phyloP scores from a whole-genome alignment of 2,329 filamentous ascomycete species.

The Elsinoe batatas region DNA sequence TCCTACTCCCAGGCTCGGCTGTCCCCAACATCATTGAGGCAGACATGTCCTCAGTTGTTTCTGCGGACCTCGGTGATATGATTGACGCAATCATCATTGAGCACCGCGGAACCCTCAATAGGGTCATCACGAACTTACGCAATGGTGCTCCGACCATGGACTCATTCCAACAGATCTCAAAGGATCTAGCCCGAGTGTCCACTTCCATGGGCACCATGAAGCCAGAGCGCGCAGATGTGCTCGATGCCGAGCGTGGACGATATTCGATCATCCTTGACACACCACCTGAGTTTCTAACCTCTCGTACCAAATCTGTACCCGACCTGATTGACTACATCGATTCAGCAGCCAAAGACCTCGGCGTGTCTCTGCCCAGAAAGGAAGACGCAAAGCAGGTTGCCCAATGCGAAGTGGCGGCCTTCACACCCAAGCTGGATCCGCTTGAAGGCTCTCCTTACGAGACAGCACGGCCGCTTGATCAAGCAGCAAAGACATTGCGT shows the following conservation, averaged over 20 bases:
- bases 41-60: constrained; percentile 22
- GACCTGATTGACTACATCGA: constrained; percentile 30
- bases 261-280: constrained; percentile 25
- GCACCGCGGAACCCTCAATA: constrained; percentile 29
- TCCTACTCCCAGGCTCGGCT: constrained; percentile 15
- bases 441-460: constrained; percentile 2
- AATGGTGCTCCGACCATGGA: constrained; percentile 17
- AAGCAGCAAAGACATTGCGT: background rate
- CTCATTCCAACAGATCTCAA: constrained; percentile 20
- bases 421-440: background rate
- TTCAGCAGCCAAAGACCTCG: constrained; percentile 29
- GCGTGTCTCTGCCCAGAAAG: constrained; percentile 22
- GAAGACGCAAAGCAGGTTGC: background rate
- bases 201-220: constrained; percentile 9
- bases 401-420: background rate
- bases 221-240: constrained; percentile 20
- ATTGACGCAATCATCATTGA: constrained; percentile 34
- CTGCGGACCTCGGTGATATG: constrained; percentile 28
- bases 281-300: constrained; percentile 17
- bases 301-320: constrained; percentile 24
- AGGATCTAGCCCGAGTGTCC: constrained; percentile 21
- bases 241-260: constrained; percentile 13
- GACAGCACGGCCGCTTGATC: background rate
- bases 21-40: constrained; percentile 13
- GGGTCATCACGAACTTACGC: constrained; percentile 31